Conservation (phyloP, 208 protist genomes). For the Leishmania tarentolae region DNA sequence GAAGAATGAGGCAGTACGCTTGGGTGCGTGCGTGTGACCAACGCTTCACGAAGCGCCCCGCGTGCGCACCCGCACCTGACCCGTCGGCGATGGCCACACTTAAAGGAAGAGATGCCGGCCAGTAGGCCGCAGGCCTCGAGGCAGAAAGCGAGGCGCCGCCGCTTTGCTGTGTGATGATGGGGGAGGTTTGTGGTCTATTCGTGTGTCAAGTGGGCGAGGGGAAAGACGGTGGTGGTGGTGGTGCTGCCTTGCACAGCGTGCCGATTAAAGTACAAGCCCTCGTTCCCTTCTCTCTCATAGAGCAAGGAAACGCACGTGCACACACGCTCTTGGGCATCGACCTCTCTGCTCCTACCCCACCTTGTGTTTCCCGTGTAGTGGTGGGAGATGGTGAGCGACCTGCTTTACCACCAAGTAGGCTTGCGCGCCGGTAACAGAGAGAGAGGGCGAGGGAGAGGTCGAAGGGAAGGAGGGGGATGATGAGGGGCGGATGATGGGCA, state of each 20-base stretch:
- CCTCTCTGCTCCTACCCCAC: not conserved
- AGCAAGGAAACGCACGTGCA: not conserved
- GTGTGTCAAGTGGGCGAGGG: not conserved
- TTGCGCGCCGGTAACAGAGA: not conserved
- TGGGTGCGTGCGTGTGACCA: constrained; percentile 6
- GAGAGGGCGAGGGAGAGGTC: not conserved
- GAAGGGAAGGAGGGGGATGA: not conserved
- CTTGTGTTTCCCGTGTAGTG: not conserved
- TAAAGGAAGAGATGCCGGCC: not conserved
- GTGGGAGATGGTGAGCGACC: not conserved
- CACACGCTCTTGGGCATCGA: not conserved
- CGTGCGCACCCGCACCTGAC: not conserved
- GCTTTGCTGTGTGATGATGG: not conserved
- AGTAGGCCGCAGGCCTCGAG: not conserved
- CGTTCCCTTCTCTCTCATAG: not conserved
- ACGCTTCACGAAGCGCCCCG: not conserved
- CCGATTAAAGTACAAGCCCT: not conserved
- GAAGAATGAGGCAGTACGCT: not conserved
- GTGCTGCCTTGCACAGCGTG: too few species aligned
- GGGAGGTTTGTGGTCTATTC: too few species aligned
- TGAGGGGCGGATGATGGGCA: not conserved
- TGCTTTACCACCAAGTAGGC: not conserved
- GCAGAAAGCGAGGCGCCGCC: not conserved
- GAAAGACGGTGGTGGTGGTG: not conserved
- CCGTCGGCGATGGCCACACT: not conserved